phyloP scores from a whole-genome alignment of 2,329 filamentous ascomycete species.

The Colletotrichum simmondsii region DNA sequence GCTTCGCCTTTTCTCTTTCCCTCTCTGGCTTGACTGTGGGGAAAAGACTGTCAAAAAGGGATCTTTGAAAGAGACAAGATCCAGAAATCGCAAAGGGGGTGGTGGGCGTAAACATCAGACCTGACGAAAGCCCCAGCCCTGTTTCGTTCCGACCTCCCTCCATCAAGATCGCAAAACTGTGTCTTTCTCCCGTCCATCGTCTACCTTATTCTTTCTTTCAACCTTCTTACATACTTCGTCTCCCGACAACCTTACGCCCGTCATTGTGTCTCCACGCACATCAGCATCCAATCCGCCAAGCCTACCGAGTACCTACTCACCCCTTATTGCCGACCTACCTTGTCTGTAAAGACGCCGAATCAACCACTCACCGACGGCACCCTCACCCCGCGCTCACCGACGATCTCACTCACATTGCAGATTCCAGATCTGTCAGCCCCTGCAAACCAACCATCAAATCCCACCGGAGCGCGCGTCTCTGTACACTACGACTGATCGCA shows the following conservation, averaged over 20 bases:
- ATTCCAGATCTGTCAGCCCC: neutral
- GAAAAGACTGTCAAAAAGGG: neutral
- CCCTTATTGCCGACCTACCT: neutral
- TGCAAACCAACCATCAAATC: slow-evolving; percentile 4
- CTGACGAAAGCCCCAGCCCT: slow-evolving; percentile 18
- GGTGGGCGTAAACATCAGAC: neutral
- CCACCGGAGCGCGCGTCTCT: neutral
- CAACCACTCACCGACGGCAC: slow-evolving; percentile 18
- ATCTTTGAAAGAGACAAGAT: neutral
- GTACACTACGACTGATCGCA: neutral
- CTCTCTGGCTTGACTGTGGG: neutral
- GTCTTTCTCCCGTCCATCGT: neutral
- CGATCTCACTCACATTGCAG: neutral
- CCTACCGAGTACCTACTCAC: neutral
- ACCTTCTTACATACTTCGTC: neutral
- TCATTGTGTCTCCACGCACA: neutral
- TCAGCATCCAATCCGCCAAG: neutral
- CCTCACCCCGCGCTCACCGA: neutral
- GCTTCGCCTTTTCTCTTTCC: neutral
- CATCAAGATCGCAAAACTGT: slow-evolving; percentile 15
- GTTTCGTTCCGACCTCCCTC: slow-evolving; percentile 13
- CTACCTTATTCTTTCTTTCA: neutral
- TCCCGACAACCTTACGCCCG: neutral
- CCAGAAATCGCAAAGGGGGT: neutral
- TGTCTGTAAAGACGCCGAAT: neutral